These are phyloP conservation scores for Tilletia caries DNA, from an alignment of 1,284 basidiomycete genomes.

Conservation along the genomic window DNA sequence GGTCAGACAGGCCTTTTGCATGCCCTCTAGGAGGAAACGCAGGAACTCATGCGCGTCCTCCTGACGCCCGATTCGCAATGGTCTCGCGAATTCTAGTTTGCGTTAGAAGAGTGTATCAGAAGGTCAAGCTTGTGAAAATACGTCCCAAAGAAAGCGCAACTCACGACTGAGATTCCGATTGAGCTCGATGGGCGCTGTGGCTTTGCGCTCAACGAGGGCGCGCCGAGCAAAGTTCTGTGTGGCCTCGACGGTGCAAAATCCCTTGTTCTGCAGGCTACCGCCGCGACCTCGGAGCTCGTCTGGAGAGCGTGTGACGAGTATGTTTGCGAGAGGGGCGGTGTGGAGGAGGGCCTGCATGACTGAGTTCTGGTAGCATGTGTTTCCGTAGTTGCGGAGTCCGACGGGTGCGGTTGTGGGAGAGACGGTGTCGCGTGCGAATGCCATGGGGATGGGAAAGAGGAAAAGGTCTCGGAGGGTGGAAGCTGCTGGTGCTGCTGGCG, in stretches of 20 bases:
- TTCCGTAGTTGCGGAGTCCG: slow-evolving; percentile 85
- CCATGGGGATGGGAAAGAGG: slow-evolving; percentile 4
- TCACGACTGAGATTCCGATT: slow-evolving; percentile 36
- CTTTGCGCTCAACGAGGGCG: slow-evolving; percentile 18
- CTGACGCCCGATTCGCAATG: slow-evolving; percentile 83
- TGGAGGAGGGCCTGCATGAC: slow-evolving; percentile 90
- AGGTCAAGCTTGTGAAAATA: too few relatives aligned
- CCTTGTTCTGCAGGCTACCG: not conserved
- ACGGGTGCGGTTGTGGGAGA: not conserved
- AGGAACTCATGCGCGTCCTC: slow-evolving; percentile 99
- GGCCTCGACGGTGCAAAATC: slow-evolving; percentile 39
- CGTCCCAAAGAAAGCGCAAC: too few relatives aligned
- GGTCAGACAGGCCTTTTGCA: slow-evolving; percentile 79
- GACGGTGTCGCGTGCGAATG: slow-evolving; percentile 9
- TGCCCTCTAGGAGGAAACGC: slow-evolving; percentile 84
- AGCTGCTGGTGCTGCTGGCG: not conserved
- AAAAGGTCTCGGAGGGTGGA: not conserved
- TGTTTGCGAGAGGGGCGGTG: slow-evolving; percentile 79
- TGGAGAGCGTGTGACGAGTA: slow-evolving; percentile 58
- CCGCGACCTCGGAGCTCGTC: slow-evolving; percentile 17
- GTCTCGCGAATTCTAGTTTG: slow-evolving; percentile 73
- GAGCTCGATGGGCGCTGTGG: slow-evolving; percentile 37
- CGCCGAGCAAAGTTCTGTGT: slow-evolving; percentile 65
- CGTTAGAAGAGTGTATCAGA: not conserved
- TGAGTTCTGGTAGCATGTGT: slow-evolving; percentile 96